Evolutionary conservation across 768 basidiomycete genomes (phyloP), one percentile per base, ranked within the genome.

Genomic region (Favolaschia claudopus): DNA sequence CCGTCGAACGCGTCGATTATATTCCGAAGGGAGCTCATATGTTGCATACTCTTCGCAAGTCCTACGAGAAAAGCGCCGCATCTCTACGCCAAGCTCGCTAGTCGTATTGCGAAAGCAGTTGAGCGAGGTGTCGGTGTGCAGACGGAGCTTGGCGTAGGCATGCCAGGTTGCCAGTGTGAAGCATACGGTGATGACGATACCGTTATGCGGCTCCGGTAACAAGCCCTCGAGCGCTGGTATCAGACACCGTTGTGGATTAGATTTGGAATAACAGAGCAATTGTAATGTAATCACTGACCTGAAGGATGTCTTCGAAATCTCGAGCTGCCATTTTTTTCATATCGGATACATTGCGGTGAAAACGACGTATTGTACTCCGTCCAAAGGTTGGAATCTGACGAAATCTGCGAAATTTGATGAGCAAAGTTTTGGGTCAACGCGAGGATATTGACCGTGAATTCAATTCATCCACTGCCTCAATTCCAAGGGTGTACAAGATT

Each of bases 271-370:
- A 33, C 4, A 9, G 14, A 28, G 8, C 3, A 24, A 25, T 22
- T 17, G 31, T 15, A 25, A 45, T 8, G 25, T 32, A 53, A 10
- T 10, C 6, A 48, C 67, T 14, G 40, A 76, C 81, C 72, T 82
- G 79, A 0, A 82, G 64, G 1, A 81, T 55, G 36, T 83, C 78
- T 46, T 82, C 77, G 48, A 76, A 82, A 42, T 82, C 75, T 0
- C 73, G 62, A 1, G 71, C 81, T 7, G 74, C 74, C 3, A 74
- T 51, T 28, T 76, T 70, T 34, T 73, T 74, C 70, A 79, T 71
- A 15, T 72, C 72, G 0, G 75, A 72, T 1, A 73, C 68, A 55
- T 79, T 78, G 0, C 40, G 46, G 17, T 62, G 43, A 50, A 82
- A 82, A 12, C 62, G 52, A 0, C 74, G 69, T 8, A 83, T 82